Evolutionary conservation across 2,329 filamentous ascomycete species (phyloP), one percentile per base, ranked within the genome.

Genomic region (Trichoderma lentiforme): DNA sequence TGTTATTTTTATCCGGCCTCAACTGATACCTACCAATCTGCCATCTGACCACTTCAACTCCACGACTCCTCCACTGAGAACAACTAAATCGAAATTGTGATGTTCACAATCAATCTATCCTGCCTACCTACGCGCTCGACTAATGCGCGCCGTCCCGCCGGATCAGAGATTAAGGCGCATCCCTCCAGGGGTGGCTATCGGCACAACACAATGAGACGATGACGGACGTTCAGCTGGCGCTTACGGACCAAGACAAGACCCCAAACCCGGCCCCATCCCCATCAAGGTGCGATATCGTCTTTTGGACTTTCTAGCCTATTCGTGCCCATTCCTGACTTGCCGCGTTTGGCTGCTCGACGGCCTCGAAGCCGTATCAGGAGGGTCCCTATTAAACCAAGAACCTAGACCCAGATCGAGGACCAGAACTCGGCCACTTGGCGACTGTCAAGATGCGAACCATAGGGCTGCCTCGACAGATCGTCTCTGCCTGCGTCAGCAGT

Each of bases 401-500:
- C 39, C 39, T 26, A 57, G 53, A 24, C 47, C 47, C 21, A 21
- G n/a, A 60, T 68, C 65, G 53, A 32, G 53, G 18, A 47, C 65
- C 65, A 70, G 39, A 61, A 62, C 43, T 34, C 61, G 62, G 28
- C 71, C 71, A 67, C 58, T 71, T 62, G 64, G n/a, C 64, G 9
- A 15, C 34, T 28, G 53, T 64, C 68, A 67, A 71, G 61, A 62
- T 71, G 72, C 68, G 62, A 70, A 63, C 65, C 68, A 70, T 73
- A 74, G 68, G 73, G 73, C 73, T 74, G 73, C 72, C 72, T 73
- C 69, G 43, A 51, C 51, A 58, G 63, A 73, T 72, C 65, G 56
- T 74, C 73, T 76, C 73, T 75, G 76, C 74, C 76, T 77, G 73
- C 74, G 71, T 74, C 74, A 76, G 75, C 74, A 75, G 76, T 73